A percentile compares a stretch with the other conserved stretches of the same genome.
Evolutionary conservation across 1,284 basidiomycete species (phyloP).

Genomic region (Mycosarcoma mackinlayi): DNA sequence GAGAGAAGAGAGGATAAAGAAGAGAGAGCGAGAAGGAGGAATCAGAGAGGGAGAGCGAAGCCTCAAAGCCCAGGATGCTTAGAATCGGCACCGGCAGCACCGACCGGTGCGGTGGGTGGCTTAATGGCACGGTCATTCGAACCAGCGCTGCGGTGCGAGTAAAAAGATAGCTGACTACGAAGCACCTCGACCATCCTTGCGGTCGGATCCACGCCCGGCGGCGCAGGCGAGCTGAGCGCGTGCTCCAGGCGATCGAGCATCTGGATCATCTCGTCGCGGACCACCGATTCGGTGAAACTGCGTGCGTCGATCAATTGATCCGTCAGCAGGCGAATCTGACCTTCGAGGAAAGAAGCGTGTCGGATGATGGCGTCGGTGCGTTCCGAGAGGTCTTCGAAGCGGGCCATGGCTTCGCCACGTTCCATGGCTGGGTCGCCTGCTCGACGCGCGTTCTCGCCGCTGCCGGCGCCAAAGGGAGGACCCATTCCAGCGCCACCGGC

Average conservation of each 20-base stretch:
- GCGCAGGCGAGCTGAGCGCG: slow-evolving; percentile 18
- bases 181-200: slow-evolving; percentile 29
- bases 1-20: background rate
- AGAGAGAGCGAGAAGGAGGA: background rate
- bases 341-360: slow-evolving; percentile 61
- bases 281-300: slow-evolving; percentile 20
- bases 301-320: slow-evolving; percentile 51
- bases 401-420: slow-evolving; percentile 32
- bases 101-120: background rate
- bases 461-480: slow-evolving; percentile 1
- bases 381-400: slow-evolving; percentile 59
- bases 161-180: slow-evolving; percentile 28
- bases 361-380: slow-evolving; percentile 64
- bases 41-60: background rate
- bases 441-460: slow-evolving; percentile 13
- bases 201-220: slow-evolving; percentile 20
- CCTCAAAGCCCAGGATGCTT: slow-evolving; percentile 17
- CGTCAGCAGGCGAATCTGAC: slow-evolving; percentile 53
- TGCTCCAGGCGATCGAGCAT: slow-evolving; percentile 43
- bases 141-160: slow-evolving; percentile 16
- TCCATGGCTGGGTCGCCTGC: slow-evolving; percentile 18
- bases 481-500: slow-evolving; percentile 7
- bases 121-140: slow-evolving; percentile 8
- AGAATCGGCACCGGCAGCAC: slow-evolving; percentile 2
- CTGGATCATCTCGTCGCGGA: slow-evolving; percentile 36